These are phyloP conservation scores for Eutrema yunnanense DNA, from an alignment of 345 rosid genomes.

Conservation along the genomic window DNA sequence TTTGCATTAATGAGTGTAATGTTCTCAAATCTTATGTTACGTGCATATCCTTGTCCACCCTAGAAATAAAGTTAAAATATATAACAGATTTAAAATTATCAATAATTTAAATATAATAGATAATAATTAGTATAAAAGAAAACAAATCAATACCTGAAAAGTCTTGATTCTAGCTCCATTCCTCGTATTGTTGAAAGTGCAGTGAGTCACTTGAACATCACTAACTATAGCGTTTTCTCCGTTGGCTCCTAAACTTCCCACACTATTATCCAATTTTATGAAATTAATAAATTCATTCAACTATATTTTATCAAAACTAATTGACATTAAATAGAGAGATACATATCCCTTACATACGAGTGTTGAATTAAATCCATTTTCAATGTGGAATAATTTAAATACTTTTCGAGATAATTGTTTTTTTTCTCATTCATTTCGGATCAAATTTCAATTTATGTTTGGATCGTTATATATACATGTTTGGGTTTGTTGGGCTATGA, in stretches of 20 bases:
- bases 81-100: not conserved
- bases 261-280: not conserved
- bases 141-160: constrained; percentile 1
- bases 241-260: constrained; percentile 21
- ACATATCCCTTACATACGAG: no score
- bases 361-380: no score
- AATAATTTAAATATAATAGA: not conserved
- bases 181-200: constrained; percentile 12
- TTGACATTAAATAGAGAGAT: no score
- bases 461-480: no score
- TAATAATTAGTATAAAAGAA: not conserved
- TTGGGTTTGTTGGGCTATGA: no score
- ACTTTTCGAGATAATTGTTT: no score
- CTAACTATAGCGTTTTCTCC: constrained; percentile 5
- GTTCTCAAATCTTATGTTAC: constrained; percentile 8
- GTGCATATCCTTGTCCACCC: constrained; percentile 28
- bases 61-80: not conserved
- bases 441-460: no score
- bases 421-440: no score
- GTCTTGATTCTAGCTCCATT: constrained; percentile 34
- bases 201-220: constrained; percentile 10
- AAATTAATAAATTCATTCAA: not conserved
- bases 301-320: no score
- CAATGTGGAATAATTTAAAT: no score
- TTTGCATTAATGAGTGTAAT: constrained; percentile 17